Conservation (phyloP, 2,329 filamentous ascomycete species). For the Chaetothyriales sp. region DNA sequence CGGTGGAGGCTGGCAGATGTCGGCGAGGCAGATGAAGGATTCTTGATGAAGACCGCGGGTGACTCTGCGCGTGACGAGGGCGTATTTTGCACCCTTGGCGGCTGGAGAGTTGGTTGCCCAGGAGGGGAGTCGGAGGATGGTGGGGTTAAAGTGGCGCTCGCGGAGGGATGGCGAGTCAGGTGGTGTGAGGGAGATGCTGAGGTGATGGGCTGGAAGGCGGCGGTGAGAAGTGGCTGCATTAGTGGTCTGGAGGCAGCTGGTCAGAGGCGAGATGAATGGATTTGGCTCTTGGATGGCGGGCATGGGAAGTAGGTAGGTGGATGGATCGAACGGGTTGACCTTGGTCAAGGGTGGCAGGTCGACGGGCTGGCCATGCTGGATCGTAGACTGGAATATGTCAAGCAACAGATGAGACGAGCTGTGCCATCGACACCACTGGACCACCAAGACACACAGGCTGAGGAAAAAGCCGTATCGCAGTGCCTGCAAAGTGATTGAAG, state of each 20-base stretch:
- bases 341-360: background rate
- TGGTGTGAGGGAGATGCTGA: conserved; percentile 20
- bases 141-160: conserved; percentile 25
- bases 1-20: conserved; percentile 22
- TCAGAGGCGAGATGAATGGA: conserved; percentile 12
- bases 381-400: background rate
- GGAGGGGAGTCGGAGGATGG: conserved; percentile 26
- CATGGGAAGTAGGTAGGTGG: background rate
- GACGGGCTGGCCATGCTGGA: background rate
- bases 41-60: conserved; percentile 25
- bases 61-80: conserved; percentile 26
- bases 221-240: conserved; percentile 25
- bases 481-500: background rate
- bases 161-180: background rate
- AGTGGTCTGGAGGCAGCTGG: conserved; percentile 13
- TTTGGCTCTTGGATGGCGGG: conserved; percentile 3
- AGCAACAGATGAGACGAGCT: background rate
- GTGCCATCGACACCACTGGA: background rate
- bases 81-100: conserved; percentile 23
- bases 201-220: conserved; percentile 22
- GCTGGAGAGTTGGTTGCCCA: conserved; percentile 18
- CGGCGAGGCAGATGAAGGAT: conserved; percentile 28
- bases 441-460: background rate
- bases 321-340: background rate
- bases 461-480: background rate